phyloP scores from a whole-genome alignment of 805 yeast species.

The Saccharomycopsis fermentans region DNA sequence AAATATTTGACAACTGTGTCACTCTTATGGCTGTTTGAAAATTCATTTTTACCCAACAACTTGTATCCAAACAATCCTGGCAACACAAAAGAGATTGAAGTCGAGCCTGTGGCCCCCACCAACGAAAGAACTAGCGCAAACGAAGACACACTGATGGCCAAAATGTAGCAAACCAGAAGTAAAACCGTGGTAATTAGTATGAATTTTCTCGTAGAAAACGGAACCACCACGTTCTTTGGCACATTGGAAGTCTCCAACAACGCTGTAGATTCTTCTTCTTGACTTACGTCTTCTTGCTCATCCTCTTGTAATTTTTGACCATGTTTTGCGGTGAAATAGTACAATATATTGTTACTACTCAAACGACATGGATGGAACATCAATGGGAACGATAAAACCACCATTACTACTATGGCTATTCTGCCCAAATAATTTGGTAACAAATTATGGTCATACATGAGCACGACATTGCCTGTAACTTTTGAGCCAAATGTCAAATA shows the following conservation, averaged over 20 bases:
- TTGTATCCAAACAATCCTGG: constrained; percentile 72
- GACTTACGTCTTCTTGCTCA: constrained; percentile 1
- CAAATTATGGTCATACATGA: constrained; percentile 53
- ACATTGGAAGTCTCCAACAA: background rate
- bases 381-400: constrained; percentile 64
- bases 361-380: constrained; percentile 77
- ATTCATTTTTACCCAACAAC: constrained; percentile 27
- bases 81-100: constrained; percentile 63
- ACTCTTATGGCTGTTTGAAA: constrained; percentile 10
- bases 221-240: constrained; percentile 27
- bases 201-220: constrained; percentile 37
- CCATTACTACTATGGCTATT: constrained; percentile 58
- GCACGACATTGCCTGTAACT: constrained; percentile 56
- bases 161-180: constrained; percentile 37
- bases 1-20: constrained; percentile 32
- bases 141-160: constrained; percentile 51
- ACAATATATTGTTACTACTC: constrained; percentile 54
- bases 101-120: constrained; percentile 80
- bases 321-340: constrained; percentile 32
- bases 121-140: constrained; percentile 61
- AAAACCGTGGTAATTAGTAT: constrained; percentile 39
- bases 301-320: background rate
- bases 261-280: too few relatives aligned
- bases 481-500: constrained; percentile 64
- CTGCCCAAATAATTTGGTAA: constrained; percentile 39